Base-by-base conservation (phyloP, 169 alveolate species). In the Blepharisma undulans region DNA sequence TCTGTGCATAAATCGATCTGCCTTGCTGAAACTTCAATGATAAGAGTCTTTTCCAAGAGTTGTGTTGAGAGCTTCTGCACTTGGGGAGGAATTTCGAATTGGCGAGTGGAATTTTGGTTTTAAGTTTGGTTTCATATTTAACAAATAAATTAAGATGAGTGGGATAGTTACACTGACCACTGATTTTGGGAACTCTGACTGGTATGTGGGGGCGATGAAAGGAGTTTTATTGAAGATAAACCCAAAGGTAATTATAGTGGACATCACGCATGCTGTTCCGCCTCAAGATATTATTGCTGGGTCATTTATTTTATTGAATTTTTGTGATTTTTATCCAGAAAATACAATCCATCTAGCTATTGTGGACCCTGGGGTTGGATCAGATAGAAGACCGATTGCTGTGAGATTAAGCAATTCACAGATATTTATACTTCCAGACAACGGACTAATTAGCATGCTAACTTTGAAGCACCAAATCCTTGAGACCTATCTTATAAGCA, bases 321-420 rank as follows among this genome's bases (percentile, higher is more conserved):
- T 33, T n/a, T 27, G 34, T 12, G 82, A 86, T 19, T 86, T 66
- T 27, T 86, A 61, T 72, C 90, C 90, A 34, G 76, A 60, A 66
- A 33, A 33, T 19, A 86, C 90, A 10, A 72, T 86, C 16, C 82
- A 66, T 72, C 12, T 60, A 29, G 22, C 29, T 86, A 36, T 86
- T 4, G 90, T 86, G 7, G 90, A 86, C 29, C 90, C 90, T 1
- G 90, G 82, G 8, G 90, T 86, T 21, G 90, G 90, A 48, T 30
- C 84, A 29, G 29, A 27, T 12, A 60, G 90, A 86, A 30, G n/a
- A 18, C 84, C 90, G 5, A 27, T 27, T 19, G 66, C 72, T 1
- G 59, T 36, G 6, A 22, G n/a, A 48, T 16, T 86, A 22, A 22
- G 72, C n/a, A 86, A 86, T 21, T 29, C 61, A 5, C 82, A 86